These are phyloP conservation scores for Tetracladium setigerum DNA, from an alignment of 495 filamentous ascomycete genomes.

Conservation along the genomic window DNA sequence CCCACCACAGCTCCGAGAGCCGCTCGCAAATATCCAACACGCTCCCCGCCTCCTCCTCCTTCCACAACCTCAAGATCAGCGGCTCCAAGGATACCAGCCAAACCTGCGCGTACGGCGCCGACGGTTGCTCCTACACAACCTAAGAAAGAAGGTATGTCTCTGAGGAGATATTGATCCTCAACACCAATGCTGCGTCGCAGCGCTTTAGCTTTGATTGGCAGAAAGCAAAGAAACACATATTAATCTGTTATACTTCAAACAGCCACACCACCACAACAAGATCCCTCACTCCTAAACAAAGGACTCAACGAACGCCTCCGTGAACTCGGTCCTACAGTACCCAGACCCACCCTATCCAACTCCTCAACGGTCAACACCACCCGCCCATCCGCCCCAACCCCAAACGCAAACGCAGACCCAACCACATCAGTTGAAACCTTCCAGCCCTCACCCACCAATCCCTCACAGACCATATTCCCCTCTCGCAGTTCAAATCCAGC, in stretches of 20 bases:
- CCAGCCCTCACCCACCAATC: conserved; percentile 4
- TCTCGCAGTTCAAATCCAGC: conserved; percentile 12
- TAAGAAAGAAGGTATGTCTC: no score
- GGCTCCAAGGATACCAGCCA: background rate
- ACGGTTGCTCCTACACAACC: no score
- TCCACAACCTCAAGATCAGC: background rate
- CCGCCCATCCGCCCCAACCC: background rate
- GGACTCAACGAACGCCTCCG: conserved; percentile 38
- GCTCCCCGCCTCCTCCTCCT: conserved; percentile 17
- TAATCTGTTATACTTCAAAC: background rate
- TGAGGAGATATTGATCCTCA: no score
- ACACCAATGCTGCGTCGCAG: no score
- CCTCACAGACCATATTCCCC: conserved; percentile 8
- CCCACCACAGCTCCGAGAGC: conserved; percentile 24
- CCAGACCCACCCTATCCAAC: conserved; percentile 49
- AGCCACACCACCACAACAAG: conserved; percentile 36
- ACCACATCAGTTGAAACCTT: background rate
- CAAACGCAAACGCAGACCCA: conserved; percentile 7
- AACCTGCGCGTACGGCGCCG: background rate
- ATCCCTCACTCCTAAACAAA: conserved; percentile 58
- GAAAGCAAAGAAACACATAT: background rate
- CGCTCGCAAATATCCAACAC: conserved; percentile 23
- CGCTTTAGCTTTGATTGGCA: no score
- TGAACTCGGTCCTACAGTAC: conserved; percentile 56
- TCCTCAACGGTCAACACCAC: conserved; percentile 6